These are phyloP conservation scores for Zygosaccharomyces pseudobailii DNA, from an alignment of 1,139 yeast genomes.

Conservation along the genomic window DNA sequence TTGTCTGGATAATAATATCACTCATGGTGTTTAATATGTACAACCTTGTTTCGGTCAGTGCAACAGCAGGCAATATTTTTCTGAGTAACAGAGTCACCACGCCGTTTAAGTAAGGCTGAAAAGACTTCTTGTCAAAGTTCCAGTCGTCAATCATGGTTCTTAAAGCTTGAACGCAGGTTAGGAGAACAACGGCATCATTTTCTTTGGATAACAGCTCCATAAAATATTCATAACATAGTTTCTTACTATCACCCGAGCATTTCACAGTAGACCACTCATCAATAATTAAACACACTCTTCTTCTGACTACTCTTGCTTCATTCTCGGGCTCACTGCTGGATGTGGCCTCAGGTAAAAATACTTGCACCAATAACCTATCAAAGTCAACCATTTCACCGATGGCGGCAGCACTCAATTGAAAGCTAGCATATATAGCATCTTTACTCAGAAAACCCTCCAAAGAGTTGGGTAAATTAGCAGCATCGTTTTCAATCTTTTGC, in stretches of 20 bases:
- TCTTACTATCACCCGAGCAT: conserved; percentile 54
- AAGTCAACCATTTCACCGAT: conserved; percentile 63
- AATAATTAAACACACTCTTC: conserved; percentile 72
- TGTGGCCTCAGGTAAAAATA: conserved; percentile 63
- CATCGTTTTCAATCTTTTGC: conserved; percentile 51
- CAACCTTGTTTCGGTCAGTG: conserved; percentile 68
- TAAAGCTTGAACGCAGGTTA: conserved; percentile 72
- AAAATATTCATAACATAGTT: conserved; percentile 57
- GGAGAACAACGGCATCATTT: conserved; percentile 68
- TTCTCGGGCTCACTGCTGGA: conserved; percentile 18
- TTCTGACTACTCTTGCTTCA: conserved; percentile 54
- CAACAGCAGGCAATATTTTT: conserved; percentile 44
- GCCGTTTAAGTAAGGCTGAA: conserved; percentile 58
- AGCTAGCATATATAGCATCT: conserved; percentile 77
- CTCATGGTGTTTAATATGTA: conserved; percentile 64
- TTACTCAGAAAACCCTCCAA: conserved; percentile 55
- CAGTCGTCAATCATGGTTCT: conserved; percentile 73
- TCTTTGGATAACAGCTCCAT: conserved; percentile 35
- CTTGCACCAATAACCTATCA: conserved; percentile 50
- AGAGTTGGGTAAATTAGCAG: conserved; percentile 33
- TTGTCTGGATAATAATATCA: conserved; percentile 58
- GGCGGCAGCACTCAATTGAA: conserved; percentile 69
- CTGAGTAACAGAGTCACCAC: conserved; percentile 47
- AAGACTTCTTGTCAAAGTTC: conserved; percentile 68
- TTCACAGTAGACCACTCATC: conserved; percentile 76